Conservation (phyloP, 1,139 yeast species). For the Ogataea hybrid region DNA sequence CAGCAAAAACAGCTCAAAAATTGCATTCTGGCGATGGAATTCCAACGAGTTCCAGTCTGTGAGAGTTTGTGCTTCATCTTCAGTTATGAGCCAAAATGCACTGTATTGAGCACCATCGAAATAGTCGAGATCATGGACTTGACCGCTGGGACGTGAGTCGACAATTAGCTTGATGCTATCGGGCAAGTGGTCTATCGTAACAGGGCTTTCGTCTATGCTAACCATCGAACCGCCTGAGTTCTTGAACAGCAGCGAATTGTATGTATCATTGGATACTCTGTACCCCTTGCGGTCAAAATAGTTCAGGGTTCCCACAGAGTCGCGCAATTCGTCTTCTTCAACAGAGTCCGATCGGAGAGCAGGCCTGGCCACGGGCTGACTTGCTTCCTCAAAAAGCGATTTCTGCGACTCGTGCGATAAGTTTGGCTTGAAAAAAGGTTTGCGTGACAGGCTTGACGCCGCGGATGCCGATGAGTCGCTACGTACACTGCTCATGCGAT, state of each 20-base stretch:
- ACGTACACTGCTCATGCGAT: neutral
- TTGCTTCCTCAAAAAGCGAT: slow-evolving; percentile 6
- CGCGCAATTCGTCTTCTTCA: slow-evolving; percentile 14
- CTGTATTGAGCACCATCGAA: slow-evolving; percentile 26
- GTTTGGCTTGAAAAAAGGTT: slow-evolving; percentile 12
- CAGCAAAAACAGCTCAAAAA: slow-evolving; percentile 18
- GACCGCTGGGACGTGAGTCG: slow-evolving; percentile 27
- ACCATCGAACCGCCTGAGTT: slow-evolving; percentile 5
- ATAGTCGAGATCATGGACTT: slow-evolving; percentile 21
- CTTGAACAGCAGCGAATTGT: slow-evolving; percentile 1
- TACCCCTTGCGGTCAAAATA: slow-evolving; percentile 10
- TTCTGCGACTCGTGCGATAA: slow-evolving; percentile 11
- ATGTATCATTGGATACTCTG: slow-evolving; percentile 9
- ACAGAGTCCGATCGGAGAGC: slow-evolving; percentile 5
- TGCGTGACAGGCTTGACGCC: slow-evolving; percentile 2
- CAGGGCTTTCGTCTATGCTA: slow-evolving; percentile 2
- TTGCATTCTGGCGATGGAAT: slow-evolving; percentile 30
- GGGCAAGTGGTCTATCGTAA: slow-evolving; percentile 18
- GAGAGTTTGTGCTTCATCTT: slow-evolving; percentile 22
- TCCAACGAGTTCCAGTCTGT: slow-evolving; percentile 27
- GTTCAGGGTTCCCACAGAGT: slow-evolving; percentile 11
- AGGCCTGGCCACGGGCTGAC: neutral
- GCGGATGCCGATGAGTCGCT: slow-evolving; percentile 1
- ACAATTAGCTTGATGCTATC: slow-evolving; percentile 23
- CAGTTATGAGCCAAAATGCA: slow-evolving; percentile 29